Evolutionary conservation across 768 basidiomycete genomes (phyloP).

Genomic region (Agrocybe chaxingu): DNA sequence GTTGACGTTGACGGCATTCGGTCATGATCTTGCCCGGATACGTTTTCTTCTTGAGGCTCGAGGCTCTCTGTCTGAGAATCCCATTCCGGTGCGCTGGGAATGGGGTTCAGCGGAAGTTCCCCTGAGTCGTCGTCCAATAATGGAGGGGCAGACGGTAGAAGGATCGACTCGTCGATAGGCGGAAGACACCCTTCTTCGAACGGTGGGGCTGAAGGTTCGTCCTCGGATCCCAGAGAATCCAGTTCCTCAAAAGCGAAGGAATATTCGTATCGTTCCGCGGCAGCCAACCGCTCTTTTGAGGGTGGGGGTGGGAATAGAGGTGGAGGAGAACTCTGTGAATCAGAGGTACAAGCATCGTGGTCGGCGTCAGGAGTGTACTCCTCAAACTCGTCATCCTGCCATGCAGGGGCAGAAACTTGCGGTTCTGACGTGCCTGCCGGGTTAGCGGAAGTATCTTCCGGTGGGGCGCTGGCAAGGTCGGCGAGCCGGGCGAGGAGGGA

Average conservation of each 20-base stretch:
- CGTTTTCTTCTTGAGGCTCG: constrained; percentile 8
- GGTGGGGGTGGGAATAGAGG: constrained; percentile 42
- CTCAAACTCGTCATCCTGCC: constrained; percentile 48
- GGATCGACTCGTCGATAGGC: constrained; percentile 23
- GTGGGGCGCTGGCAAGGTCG: constrained; percentile 53
- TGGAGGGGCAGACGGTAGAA: constrained; percentile 50
- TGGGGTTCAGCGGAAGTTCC: constrained; percentile 14
- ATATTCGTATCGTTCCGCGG: constrained; percentile 37
- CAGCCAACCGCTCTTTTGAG: constrained; percentile 39
- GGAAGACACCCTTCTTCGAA: constrained; percentile 40
- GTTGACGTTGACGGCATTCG: constrained; percentile 7
- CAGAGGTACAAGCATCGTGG: background rate
- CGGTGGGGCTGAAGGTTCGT: constrained; percentile 41
- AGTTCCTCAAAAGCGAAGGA: constrained; percentile 38
- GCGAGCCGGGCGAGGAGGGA: constrained; percentile 49
- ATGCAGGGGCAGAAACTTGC: constrained; percentile 47
- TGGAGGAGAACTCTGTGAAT: constrained; percentile 17
- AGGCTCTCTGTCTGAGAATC: constrained; percentile 7
- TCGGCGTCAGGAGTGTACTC: constrained; percentile 23
- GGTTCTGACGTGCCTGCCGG: constrained; percentile 14
- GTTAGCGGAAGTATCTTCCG: constrained; percentile 21
- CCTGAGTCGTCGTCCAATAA: constrained; percentile 22
- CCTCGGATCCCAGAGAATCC: constrained; percentile 27
- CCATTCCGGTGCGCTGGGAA: constrained; percentile 21
- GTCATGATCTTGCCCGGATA: constrained; percentile 13